Evolutionary conservation across 2,329 filamentous ascomycete genomes (phyloP).

Genomic region (Fusarium sp.): DNA sequence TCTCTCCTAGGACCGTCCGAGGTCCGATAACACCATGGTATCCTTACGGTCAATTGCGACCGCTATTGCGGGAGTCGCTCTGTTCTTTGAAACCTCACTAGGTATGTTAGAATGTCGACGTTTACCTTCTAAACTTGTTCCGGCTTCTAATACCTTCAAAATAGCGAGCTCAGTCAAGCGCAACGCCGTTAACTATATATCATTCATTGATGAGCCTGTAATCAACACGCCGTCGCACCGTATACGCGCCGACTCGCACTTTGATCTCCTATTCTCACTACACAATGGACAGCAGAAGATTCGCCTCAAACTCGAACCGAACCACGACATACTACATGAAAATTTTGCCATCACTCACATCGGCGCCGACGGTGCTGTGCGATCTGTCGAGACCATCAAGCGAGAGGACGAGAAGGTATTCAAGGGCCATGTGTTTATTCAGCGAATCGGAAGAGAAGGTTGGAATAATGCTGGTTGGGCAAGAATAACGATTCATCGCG

Average conservation of each 20-base stretch:
- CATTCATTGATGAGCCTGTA: slow-evolving; percentile 77
- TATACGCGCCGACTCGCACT: slow-evolving; percentile 83
- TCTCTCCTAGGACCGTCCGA: slow-evolving; percentile 27
- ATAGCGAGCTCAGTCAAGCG: slow-evolving; percentile 78
- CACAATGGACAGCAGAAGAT: slow-evolving; percentile 76
- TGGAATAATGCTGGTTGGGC: slow-evolving; percentile 92
- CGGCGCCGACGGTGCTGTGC: slow-evolving; percentile 76
- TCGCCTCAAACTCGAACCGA: slow-evolving; percentile 86
- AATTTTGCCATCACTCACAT: slow-evolving; percentile 81
- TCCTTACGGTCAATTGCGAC: slow-evolving; percentile 50
- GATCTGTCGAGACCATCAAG: slow-evolving; percentile 75
- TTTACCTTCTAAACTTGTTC: background rate
- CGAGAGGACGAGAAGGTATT: slow-evolving; percentile 84
- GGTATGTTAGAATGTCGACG: slow-evolving; percentile 42
- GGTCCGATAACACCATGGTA: slow-evolving; percentile 50
- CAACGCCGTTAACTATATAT: slow-evolving; percentile 81
- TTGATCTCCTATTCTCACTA: slow-evolving; percentile 86
- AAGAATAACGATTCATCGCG: slow-evolving; percentile 79
- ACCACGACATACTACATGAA: slow-evolving; percentile 87
- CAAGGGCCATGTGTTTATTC: slow-evolving; percentile 81
- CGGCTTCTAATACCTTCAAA: slow-evolving; percentile 35
- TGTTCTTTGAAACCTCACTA: slow-evolving; percentile 49
- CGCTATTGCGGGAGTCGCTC: slow-evolving; percentile 49
- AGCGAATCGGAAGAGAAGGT: slow-evolving; percentile 67
- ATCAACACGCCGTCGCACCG: slow-evolving; percentile 84